Evolutionary conservation across 2,329 filamentous ascomycete species (phyloP).

Genomic region (Proliferodiscus dingleyae): DNA sequence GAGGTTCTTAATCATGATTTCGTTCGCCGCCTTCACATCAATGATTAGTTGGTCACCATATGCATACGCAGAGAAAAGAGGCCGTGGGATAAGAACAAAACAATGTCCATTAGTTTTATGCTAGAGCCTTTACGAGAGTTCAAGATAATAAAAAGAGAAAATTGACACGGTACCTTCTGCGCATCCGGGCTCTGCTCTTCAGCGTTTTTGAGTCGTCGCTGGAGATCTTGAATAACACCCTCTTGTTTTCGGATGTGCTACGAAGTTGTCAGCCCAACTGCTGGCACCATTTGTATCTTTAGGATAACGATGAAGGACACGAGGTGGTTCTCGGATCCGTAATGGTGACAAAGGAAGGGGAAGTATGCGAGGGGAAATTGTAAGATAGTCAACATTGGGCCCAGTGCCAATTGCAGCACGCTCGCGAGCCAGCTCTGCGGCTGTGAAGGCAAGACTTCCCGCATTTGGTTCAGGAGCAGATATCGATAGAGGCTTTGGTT

Average conservation of each 20-base stretch:
- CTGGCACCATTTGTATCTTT: too few species aligned
- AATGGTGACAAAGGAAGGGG: slow-evolving; percentile 5
- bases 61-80: background rate
- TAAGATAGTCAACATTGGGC: background rate
- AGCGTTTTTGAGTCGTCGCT: slow-evolving; percentile 24
- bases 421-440: slow-evolving; percentile 4
- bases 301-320: background rate
- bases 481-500: background rate
- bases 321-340: background rate
- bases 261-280: slow-evolving; percentile 20
- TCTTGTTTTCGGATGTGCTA: slow-evolving; percentile 28
- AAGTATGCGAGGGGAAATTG: slow-evolving; percentile 2
- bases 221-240: slow-evolving; percentile 25
- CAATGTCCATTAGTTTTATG: background rate
- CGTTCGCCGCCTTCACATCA: slow-evolving; percentile 26
- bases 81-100: background rate
- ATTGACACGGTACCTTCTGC: slow-evolving; percentile 27
- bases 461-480: background rate
- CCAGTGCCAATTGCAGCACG: slow-evolving; percentile 8
- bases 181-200: slow-evolving; percentile 26
- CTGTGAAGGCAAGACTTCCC: too few species aligned
- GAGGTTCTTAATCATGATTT: slow-evolving; percentile 48
- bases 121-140: too few species aligned
- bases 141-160: slow-evolving; percentile 15
- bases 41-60: slow-evolving; percentile 3